phyloP scores from a whole-genome alignment of 495 filamentous ascomycete genomes.

The Apiosordaria backusii region DNA sequence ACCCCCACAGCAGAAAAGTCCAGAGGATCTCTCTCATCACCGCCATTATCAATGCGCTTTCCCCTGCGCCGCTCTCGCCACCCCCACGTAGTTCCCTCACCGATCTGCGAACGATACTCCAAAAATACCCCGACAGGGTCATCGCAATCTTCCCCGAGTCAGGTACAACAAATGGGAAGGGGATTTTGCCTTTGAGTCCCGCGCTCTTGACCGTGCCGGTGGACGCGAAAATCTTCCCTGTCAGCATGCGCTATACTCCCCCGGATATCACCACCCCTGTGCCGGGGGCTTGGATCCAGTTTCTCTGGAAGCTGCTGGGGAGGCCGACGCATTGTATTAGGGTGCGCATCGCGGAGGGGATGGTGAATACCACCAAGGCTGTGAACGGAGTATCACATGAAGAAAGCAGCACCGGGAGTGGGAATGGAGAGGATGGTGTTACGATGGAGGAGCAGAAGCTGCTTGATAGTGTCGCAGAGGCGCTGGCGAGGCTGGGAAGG shows the following conservation, averaged over 20 bases:
- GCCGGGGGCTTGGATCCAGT: slow-evolving; percentile 62
- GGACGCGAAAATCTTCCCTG: slow-evolving; percentile 74
- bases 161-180: slow-evolving; percentile 89
- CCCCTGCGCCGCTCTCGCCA: slow-evolving; percentile 45
- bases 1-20: slow-evolving; percentile 68
- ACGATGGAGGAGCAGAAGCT: slow-evolving; percentile 58
- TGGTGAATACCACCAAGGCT: slow-evolving; percentile 42
- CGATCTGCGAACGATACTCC: slow-evolving; percentile 57
- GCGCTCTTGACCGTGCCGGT: slow-evolving; percentile 63
- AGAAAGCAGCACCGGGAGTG: slow-evolving; percentile 36
- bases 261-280: slow-evolving; percentile 88
- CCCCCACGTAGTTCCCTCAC: slow-evolving; percentile 47
- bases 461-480: slow-evolving; percentile 73
- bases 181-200: slow-evolving; percentile 78
- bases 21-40: slow-evolving; percentile 69
- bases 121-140: slow-evolving; percentile 64
- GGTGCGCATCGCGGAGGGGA: slow-evolving; percentile 77
- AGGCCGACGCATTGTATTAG: slow-evolving; percentile 83
- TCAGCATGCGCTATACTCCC: slow-evolving; percentile 83
- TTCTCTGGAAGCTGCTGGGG: slow-evolving; percentile 83
- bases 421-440: slow-evolving; percentile 37
- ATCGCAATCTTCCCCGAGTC: slow-evolving; percentile 89
- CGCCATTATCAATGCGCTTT: slow-evolving; percentile 71
- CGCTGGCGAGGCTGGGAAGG: slow-evolving; percentile 80
- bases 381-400: slow-evolving; percentile 33